phyloP scores from a whole-genome alignment of 106 monocot genomes.

The Posidonia australis region DNA sequence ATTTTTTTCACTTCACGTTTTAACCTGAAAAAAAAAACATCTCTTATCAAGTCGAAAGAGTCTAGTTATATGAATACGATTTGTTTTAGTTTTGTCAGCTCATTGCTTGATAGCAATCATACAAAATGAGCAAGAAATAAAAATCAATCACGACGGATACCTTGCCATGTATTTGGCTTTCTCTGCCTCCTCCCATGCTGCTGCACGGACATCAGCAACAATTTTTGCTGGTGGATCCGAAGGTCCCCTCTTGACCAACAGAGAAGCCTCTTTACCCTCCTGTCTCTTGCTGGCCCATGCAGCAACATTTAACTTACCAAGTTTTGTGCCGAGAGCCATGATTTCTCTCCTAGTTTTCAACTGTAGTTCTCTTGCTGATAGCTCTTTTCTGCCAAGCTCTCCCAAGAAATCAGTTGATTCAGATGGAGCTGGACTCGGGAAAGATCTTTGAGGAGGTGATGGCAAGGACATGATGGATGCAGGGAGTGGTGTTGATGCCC shows the following conservation, averaged over 20 bases:
- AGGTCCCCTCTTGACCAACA: not conserved
- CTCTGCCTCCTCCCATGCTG: constrained; percentile 14
- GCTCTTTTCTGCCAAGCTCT: not conserved
- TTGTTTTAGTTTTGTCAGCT: too few species aligned
- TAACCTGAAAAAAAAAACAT: constrained; percentile 20
- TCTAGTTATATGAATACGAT: too few species aligned
- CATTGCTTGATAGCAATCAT: not conserved
- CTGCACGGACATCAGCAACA: constrained; percentile 3
- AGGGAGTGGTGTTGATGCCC: constrained; percentile 7
- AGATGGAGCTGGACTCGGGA: not conserved
- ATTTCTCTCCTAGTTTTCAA: constrained; percentile 6
- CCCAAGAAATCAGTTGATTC: not conserved
- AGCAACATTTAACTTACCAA: not conserved
- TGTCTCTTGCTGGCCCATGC: constrained; percentile 1
- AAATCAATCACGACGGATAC: not conserved
- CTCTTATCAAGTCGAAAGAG: too few species aligned
- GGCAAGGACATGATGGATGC: constrained; percentile 40
- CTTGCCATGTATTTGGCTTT: constrained; percentile 10
- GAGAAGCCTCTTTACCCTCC: constrained; percentile 1
- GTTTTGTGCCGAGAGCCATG: constrained; percentile 3
- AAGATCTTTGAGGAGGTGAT: not conserved
- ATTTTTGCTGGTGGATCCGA: not conserved
- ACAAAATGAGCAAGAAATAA: not conserved
- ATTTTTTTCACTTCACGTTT: constrained; percentile 43
- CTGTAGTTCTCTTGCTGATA: constrained; percentile 1